Evolutionary conservation across 129 eudicot genomes (phyloP), one percentile per base, ranked within the genome.

Genomic region (Calendula officinalis): DNA sequence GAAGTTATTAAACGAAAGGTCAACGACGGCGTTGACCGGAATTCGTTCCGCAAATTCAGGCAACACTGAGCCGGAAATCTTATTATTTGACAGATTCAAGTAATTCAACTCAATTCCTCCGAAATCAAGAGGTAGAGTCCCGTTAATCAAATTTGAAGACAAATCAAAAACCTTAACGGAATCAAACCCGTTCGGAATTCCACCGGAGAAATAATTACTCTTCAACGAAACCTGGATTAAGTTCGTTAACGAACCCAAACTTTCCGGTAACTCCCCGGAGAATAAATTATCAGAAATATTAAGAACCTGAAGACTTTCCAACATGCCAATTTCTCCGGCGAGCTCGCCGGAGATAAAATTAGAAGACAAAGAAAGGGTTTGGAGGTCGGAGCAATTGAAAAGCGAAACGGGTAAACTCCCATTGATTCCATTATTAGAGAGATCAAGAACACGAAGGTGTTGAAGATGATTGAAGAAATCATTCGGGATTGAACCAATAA

Each of bases 81-180:
- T 83, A 60, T 91, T 91, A 32, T 71, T 66, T 3, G 98, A 91
- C 15, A 91, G 83, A 60, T 91, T 91, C 67, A 88, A 67, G 80
- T 78, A 87, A 3, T 38, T 78, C 67, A 88, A 56, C 8, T 44
- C 68, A 54, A 60, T 66, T 3, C 96, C 98, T 30, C 86, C 91
- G 32, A 91, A 79, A 10, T 78, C 78, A 11, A 60, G 43, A n/a
- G 98, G 94, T 22, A 91, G 39, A 9, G 77, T 56, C 3, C 95
- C 89, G 8, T 69, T 80, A 13, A 91, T 64, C 60, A 80, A 7
- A 62, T 91, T 91, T 5, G 88, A 83, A 8, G 96, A 82, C 40
- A 91, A 61, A 50, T 91, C 98, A 10, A 91, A 68, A n/a, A 78
- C 70, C 36, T 83, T 58, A 34, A 77, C 43, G 7, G 42, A 76